Evolutionary conservation across 345 rosid species (phyloP), one percentile per base, ranked within the genome.

Genomic region (Viola odorata): DNA sequence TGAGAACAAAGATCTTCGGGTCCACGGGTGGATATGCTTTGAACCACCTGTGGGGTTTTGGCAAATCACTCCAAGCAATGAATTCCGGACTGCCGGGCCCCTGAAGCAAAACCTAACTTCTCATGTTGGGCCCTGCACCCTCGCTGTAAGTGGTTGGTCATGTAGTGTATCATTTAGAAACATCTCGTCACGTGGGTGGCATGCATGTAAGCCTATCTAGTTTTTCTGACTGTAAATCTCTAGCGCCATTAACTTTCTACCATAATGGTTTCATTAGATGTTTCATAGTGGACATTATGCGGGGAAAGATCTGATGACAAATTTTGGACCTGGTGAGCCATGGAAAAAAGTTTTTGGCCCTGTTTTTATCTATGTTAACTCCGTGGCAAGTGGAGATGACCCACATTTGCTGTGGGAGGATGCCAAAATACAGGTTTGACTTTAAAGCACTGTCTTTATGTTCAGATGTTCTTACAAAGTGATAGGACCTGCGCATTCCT

Each of bases 311-410:
- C 69, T 92, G 51, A 82, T 79, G 41, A 91, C 86, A 16, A 85
- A 74, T 41, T 76, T 87, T 53, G 67, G 55, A 68, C 70, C 76
- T n/a, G 88, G 82, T 14, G 98, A 92, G 66, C 68, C 62, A 37
- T 92, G 98, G 98, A 92, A 92, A 82, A 92, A 85, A 63, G 96
- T 89, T 41, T 90, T 88, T 68, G 97, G 99, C 61, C 99, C 97
- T 56, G 87, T 94, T 47, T 90, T 90, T 45, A 74, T 88, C 45
- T 94, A 94, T 65, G 53, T 94, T 14, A 94, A 94, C 74, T 84
- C 96, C 2, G 65, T 82, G 41, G 68, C 80, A 47, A 61, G 68
- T 64, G 86, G 87, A 68, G 72, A 85, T 53, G 88, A 94, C 56
- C 84, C 89, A 9, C 72, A 65, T 62, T 85, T 79, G 71, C 81